Evolutionary conservation across 257 asterid species (phyloP).

Genomic region (Gardenia jasminoides): DNA sequence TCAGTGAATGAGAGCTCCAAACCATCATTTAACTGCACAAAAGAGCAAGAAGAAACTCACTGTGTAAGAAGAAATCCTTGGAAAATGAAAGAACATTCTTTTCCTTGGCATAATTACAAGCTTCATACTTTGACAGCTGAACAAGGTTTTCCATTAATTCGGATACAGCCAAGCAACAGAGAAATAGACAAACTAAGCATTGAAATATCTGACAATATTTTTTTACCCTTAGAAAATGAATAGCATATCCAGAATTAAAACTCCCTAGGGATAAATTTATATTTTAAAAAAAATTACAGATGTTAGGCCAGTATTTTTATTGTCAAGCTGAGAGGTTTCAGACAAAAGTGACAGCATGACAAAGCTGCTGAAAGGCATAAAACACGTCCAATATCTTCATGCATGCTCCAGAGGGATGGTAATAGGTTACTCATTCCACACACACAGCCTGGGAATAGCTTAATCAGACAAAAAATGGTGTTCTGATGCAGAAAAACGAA

Average conservation of each 20-base stretch:
- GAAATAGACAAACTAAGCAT: background rate
- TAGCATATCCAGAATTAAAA: background rate
- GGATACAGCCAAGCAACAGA: background rate
- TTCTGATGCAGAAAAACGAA: background rate
- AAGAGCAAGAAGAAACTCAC: slow-evolving; percentile 3
- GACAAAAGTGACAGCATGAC: no score
- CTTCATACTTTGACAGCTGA: background rate
- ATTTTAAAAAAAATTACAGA: no score
- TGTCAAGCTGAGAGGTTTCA: background rate
- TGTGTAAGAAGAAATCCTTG: background rate
- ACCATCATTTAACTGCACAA: slow-evolving; percentile 78
- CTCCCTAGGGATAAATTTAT: no score
- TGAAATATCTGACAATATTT: background rate
- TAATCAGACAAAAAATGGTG: background rate
- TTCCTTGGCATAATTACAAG: background rate
- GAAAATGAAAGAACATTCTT: background rate
- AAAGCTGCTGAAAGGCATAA: background rate
- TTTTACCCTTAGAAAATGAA: no score
- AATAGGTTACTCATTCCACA: background rate
- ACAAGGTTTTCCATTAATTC: background rate
- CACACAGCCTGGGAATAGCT: background rate
- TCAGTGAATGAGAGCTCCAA: slow-evolving; percentile 94
- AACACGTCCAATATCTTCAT: background rate
- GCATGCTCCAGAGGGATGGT: background rate
- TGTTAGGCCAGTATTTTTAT: background rate